A percentile compares a stretch with the other conserved stretches of the same genome.
These are phyloP conservation scores for Acanthamoeba healyi DNA, from an alignment of 208 protist species.

Conservation along the genomic window DNA sequence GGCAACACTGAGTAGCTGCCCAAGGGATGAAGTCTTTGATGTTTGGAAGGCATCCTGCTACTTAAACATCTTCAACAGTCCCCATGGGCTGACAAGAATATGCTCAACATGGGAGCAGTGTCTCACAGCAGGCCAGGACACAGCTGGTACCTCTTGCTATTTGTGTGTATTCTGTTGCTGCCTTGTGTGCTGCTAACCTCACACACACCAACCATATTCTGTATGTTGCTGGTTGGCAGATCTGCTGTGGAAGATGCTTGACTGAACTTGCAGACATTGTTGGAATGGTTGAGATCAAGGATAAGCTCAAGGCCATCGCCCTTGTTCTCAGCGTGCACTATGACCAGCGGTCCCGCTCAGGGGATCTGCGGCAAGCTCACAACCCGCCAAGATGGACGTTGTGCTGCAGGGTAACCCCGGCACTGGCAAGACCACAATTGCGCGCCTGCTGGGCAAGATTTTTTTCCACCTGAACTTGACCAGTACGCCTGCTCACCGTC, in stretches of 20 bases:
- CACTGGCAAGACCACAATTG: constrained; percentile 55
- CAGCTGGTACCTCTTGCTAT: background rate
- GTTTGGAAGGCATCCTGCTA: background rate
- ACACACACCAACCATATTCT: background rate
- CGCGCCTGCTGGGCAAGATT: background rate
- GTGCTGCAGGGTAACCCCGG: constrained; percentile 23
- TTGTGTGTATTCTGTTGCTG: background rate
- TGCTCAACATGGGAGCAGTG: background rate
- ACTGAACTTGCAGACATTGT: background rate
- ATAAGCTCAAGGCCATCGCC: constrained; percentile 1
- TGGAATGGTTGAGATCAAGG: background rate
- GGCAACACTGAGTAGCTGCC: background rate
- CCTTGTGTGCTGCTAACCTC: background rate
- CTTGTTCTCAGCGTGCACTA: background rate
- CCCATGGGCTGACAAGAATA: too few species aligned
- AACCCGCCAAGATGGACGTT: background rate
- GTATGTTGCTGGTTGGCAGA: background rate
- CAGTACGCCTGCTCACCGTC: background rate
- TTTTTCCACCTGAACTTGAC: background rate
- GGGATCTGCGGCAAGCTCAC: background rate
- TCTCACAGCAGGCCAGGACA: background rate
- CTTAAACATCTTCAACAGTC: background rate
- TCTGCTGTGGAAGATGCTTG: background rate
- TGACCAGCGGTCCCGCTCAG: background rate
- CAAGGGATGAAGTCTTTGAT: background rate